Evolutionary conservation across 306 rosid species (phyloP).

Genomic region (Quercus parvula): DNA sequence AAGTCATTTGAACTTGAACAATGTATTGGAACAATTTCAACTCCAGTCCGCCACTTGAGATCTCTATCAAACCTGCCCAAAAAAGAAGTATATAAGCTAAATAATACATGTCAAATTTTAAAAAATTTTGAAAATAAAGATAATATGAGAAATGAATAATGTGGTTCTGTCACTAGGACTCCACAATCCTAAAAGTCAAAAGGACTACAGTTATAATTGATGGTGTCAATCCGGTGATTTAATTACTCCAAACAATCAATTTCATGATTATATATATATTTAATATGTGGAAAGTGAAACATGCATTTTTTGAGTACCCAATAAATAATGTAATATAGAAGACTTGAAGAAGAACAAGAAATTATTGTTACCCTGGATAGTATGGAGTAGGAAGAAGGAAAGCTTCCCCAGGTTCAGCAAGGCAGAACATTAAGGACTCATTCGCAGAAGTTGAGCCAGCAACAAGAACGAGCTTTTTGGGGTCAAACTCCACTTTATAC

Average conservation of each 20-base stretch:
- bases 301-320: background rate
- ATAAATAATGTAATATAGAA: background rate
- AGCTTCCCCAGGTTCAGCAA: constrained; percentile 79
- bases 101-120: too few relatives aligned
- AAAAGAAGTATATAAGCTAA: background rate
- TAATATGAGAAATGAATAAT: too few relatives aligned
- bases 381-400: constrained; percentile 86
- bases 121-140: too few relatives aligned
- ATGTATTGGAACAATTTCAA: constrained; percentile 69
- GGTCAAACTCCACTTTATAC: constrained; percentile 35
- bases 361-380: constrained; percentile 68
- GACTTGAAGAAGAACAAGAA: background rate
- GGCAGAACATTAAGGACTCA: constrained; percentile 83
- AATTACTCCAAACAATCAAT: too few relatives aligned
- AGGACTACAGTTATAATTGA: too few relatives aligned
- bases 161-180: too few relatives aligned
- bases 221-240: too few relatives aligned
- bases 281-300: too few relatives aligned
- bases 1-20: constrained; percentile 75
- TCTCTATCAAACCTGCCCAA: constrained; percentile 75
- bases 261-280: too few relatives aligned
- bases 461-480: constrained; percentile 62
- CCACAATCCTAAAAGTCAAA: too few relatives aligned
- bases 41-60: constrained; percentile 77
- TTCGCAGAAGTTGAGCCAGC: constrained; percentile 92